A percentile compares a stretch with the other conserved stretches of the same genome.
Conservation (phyloP, 108 stramenopile genomes). For the Parietichytrium sp. region DNA sequence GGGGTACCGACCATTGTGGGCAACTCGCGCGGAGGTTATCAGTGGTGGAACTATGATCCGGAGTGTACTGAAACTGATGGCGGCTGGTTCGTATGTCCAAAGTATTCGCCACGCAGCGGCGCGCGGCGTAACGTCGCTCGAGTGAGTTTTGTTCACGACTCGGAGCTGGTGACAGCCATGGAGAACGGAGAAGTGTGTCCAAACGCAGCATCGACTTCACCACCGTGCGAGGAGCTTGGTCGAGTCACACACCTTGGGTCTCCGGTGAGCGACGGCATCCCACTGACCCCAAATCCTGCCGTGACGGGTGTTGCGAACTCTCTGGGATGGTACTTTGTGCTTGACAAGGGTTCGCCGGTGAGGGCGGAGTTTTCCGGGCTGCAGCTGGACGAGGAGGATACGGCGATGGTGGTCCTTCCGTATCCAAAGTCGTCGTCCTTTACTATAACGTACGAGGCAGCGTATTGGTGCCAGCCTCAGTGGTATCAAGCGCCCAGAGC, state of each 20-base stretch:
- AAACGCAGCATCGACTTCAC: neutral
- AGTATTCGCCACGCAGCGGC: neutral
- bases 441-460: neutral
- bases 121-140: neutral
- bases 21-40: neutral
- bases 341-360: neutral
- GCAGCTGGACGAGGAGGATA: slow-evolving; percentile 4
- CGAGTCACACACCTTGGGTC: neutral
- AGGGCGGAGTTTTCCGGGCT: neutral
- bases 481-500: no score
- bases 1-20: no score
- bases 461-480: neutral
- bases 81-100: neutral
- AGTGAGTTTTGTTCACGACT: neutral
- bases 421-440: neutral
- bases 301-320: neutral
- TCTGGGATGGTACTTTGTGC: neutral
- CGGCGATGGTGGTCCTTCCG: neutral
- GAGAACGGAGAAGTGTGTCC: neutral
- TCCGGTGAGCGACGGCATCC: neutral
- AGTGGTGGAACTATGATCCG: neutral
- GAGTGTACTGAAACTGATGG: neutral
- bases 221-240: neutral
- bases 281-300: neutral
- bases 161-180: neutral